These are phyloP conservation scores for Daedaleopsis sinensis DNA, from an alignment of 768 basidiomycete species.

Conservation along the genomic window DNA sequence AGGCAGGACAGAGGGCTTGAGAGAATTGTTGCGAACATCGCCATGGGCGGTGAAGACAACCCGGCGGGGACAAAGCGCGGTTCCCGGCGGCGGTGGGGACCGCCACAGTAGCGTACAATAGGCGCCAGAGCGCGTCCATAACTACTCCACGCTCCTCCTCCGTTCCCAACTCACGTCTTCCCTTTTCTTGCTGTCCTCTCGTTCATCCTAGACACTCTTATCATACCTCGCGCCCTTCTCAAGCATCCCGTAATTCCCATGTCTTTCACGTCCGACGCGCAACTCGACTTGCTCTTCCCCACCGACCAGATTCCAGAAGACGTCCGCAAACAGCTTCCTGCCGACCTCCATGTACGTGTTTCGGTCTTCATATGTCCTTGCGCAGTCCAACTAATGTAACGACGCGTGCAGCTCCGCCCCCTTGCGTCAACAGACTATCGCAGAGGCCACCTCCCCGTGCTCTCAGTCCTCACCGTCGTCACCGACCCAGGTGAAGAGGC, in stretches of 20 bases:
- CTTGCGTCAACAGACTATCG: constrained; percentile 82
- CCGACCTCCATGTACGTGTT: constrained; percentile 65
- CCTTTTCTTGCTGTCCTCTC: constrained; percentile 2
- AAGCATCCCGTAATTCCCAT: constrained; percentile 13
- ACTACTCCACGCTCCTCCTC: not conserved
- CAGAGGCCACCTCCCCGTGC: constrained; percentile 83
- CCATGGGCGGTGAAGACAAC: constrained; percentile 9
- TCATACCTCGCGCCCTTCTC: not conserved
- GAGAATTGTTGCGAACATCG: not conserved
- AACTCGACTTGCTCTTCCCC: constrained; percentile 80
- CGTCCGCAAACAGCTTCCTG: constrained; percentile 59
- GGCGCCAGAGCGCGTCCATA: constrained; percentile 7
- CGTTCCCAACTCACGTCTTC: not conserved
- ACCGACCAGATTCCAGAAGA: constrained; percentile 68
- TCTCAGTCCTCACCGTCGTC: constrained; percentile 71
- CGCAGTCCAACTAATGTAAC: not conserved
- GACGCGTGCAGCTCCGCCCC: constrained; percentile 73
- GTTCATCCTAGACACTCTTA: constrained; percentile 7
- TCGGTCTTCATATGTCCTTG: no score
- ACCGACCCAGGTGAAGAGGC: constrained; percentile 66
- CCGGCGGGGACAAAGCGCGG: not conserved
- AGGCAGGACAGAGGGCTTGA: not conserved
- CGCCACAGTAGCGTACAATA: constrained; percentile 4
- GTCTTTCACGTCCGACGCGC: constrained; percentile 60
- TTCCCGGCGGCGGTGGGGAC: constrained; percentile 2